Conservation (phyloP, 371 early-diverging fungal species). For the Homolaphlyctis polyrhiza region DNA sequence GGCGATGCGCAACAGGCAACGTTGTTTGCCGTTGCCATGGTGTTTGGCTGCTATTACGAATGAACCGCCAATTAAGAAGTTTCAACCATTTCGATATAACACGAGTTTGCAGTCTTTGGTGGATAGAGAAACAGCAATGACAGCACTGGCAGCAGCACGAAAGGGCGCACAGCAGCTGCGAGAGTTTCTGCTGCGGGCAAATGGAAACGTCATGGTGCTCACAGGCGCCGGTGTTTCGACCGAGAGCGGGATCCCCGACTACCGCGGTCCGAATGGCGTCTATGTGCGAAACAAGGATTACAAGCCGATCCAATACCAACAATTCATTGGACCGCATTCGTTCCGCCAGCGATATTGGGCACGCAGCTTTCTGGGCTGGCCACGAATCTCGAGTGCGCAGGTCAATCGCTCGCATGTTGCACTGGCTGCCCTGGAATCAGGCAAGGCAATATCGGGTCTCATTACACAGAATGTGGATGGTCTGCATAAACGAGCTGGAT, state of each 20-base stretch:
- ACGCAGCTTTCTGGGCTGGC: slow-evolving; percentile 81
- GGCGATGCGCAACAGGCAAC: slow-evolving; percentile 20
- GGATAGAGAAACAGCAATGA: not conserved
- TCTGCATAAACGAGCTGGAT: slow-evolving; percentile 61
- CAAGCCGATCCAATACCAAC: slow-evolving; percentile 16
- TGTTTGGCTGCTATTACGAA: slow-evolving; percentile 39
- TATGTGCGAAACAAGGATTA: slow-evolving; percentile 64
- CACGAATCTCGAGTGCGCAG: slow-evolving; percentile 54
- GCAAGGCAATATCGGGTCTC: slow-evolving; percentile 33
- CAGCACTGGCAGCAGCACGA: not conserved
- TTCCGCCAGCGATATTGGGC: slow-evolving; percentile 88
- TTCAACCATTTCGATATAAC: not conserved
- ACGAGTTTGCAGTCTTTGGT: not conserved
- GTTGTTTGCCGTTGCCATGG: slow-evolving; percentile 42
- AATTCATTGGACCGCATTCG: slow-evolving; percentile 55
- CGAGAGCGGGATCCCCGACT: slow-evolving; percentile 84
- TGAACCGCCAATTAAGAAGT: slow-evolving; percentile 1
- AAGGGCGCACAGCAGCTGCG: not conserved
- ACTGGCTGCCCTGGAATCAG: slow-evolving; percentile 50
- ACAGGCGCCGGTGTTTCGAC: slow-evolving; percentile 65
- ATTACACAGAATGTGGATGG: slow-evolving; percentile 93
- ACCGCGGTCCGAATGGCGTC: slow-evolving; percentile 75
- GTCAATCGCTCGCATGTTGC: slow-evolving; percentile 72
- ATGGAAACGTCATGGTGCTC: not conserved
- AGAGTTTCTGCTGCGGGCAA: slow-evolving; percentile 1